Evolutionary conservation across 2,329 filamentous ascomycete species (phyloP), one percentile per base, ranked within the genome.

Genomic region (Hymenoscyphus scutula): DNA sequence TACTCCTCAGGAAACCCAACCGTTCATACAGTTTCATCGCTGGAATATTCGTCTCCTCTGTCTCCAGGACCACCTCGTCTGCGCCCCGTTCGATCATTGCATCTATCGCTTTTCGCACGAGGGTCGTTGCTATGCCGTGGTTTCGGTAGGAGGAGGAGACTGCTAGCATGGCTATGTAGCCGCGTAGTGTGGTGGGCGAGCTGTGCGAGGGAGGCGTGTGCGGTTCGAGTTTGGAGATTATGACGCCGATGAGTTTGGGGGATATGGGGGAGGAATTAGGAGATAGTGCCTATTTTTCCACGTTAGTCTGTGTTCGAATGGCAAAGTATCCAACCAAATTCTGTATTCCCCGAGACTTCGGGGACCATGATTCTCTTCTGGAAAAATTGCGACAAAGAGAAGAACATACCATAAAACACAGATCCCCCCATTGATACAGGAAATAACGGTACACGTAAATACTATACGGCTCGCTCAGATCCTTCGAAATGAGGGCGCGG

Each of bases 371-470:
- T 25, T 25, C 8, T 51, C 23, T 51, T 19, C 37, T 67, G 25
- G 41, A 56, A 25, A 23, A 30, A 45, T 48, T 23, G 51, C n/a
- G 29, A 19, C n/a, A n/a, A 45, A 45, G 19, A 19, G 53, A 29
- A 53, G 34, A 53, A 59, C 74, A 37, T 78, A 94, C 92, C 87
- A 98, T 91, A 77, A 92, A 98, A 77, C 95, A 99, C n/a, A 99
- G 80, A 73, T 98, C 89, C 5, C 91, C 90, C 95, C 95, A 99
- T 83, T 98, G 92, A 74, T 96, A 97, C 19, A 99, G 81, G 72
- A 99, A 99, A 76, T 99, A 99, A 34, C 95, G 88, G 77, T 98
- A 99, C 63, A 99, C 95, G 79, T 99, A 99, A 75, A 99, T 98
- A 78, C 94, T 98, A 76, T 99, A 99, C 1, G 95, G 95, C 76